Evolutionary conservation across 306 rosid genomes (phyloP), one percentile per base, ranked within the genome.

Genomic region (Luffa aegyptiaca): DNA sequence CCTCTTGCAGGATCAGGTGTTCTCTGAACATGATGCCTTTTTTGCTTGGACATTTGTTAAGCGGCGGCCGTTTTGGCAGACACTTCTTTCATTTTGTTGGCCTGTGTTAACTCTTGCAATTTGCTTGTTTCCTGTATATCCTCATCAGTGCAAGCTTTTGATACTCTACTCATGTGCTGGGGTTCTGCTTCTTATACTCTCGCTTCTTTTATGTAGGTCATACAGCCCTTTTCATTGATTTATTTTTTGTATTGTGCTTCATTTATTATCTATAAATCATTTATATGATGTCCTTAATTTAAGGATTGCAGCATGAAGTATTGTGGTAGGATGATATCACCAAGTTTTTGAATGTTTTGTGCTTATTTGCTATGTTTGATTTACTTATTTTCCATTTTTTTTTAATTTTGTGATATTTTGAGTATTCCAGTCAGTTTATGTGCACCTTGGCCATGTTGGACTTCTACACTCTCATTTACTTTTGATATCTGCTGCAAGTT

Each of bases 61-160:
- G 82, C 89, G 93, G 62, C 80, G 93, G 59, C 99, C 99, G 44
- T 91, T 96, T 64, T 96, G 99, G 99, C 98, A 96, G 91, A 96
- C 99, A 0, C 99, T 96, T 70, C 98, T 96, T 75, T 89, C 99
- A 36, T 90, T 96, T 80, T 91, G 86, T 92, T 96, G 99, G 99
- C 99, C 98, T 10, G 99, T 96, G 81, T 79, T 93, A 80, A 96
- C 99, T 6, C 85, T 96, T 85, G 99, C 99, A 76, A 96, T 96
- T 63, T 96, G 99, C 90, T 85, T 96, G 86, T 96, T 96, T 89
- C 99, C 99, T 14, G 97, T 96, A 75, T 96, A 96, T 76, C 99
- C 99, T 78, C 98, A 91, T 88, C 83, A 90, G 76, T 91, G 97
- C 98, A 96, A 96, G 89, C 86, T 96, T 58, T 75, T 95, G 81